Percentiles rank a stretch among this genome's conserved stretches.
Conservation (phyloP, 2,329 filamentous ascomycete genomes). For the Fusarium sp. region DNA sequence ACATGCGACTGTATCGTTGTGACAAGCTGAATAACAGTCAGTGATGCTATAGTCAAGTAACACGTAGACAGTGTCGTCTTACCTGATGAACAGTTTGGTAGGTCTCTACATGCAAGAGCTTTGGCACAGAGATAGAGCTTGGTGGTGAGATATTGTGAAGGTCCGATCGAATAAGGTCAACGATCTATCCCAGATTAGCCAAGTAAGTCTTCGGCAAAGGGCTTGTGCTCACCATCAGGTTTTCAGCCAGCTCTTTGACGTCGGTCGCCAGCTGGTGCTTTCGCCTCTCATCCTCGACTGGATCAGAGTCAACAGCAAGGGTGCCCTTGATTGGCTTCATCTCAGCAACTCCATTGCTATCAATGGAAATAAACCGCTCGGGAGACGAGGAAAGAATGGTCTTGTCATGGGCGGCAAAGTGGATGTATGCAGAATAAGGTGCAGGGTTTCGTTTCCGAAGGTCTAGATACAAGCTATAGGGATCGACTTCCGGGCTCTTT, state of each 20-base stretch:
- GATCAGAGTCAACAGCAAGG: neutral
- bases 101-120: neutral
- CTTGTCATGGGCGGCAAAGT: neutral
- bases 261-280: neutral
- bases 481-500: neutral
- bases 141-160: neutral
- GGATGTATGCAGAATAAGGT: neutral
- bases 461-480: neutral
- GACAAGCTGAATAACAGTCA: neutral
- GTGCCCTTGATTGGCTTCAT: neutral
- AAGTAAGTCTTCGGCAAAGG: rapidly evolving
- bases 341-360: neutral
- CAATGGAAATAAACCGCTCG: neutral
- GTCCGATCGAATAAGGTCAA: neutral
- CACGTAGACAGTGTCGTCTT: rapidly evolving
- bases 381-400: neutral
- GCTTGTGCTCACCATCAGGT: neutral
- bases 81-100: neutral
- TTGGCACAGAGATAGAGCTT: neutral
- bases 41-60: rapidly evolving
- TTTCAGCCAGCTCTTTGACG: neutral
- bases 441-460: neutral
- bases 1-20: neutral
- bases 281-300: neutral
- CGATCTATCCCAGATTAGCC: rapidly evolving